phyloP scores from a whole-genome alignment of 2,329 filamentous ascomycete species.

The Aquanectria penicillioides region DNA sequence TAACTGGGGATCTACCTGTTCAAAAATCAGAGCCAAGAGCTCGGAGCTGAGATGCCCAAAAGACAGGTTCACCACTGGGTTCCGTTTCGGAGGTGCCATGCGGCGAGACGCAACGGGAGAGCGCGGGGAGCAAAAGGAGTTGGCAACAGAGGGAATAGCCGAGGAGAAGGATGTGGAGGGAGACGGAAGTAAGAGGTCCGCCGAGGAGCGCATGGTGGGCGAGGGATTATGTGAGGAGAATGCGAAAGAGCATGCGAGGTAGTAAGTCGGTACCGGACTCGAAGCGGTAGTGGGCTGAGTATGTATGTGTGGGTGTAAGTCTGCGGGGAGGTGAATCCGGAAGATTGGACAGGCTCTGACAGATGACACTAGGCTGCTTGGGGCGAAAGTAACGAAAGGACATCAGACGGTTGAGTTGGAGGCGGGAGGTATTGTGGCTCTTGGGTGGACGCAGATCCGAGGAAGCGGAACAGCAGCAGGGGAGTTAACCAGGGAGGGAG shows the following conservation, averaged over 20 bases:
- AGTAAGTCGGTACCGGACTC: not conserved
- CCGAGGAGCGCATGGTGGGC: constrained; percentile 36
- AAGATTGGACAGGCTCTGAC: constrained; percentile 24
- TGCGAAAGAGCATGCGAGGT: constrained; percentile 10
- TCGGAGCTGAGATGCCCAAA: constrained; percentile 53
- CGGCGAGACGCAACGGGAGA: constrained; percentile 24
- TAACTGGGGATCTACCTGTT: constrained; percentile 48
- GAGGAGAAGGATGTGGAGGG: constrained; percentile 33
- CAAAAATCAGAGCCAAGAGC: constrained; percentile 53
- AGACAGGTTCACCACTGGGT: constrained; percentile 20
- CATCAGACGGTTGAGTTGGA: constrained; percentile 33
- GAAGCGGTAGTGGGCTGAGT: constrained; percentile 13
- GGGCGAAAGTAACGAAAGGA: constrained; percentile 44
- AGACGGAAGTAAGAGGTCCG: constrained; percentile 32
- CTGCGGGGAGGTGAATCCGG: constrained; percentile 3
- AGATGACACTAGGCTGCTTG: constrained; percentile 42
- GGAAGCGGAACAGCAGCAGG: constrained; percentile 22
- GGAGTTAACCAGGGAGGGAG: constrained; percentile 21
- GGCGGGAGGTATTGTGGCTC: constrained; percentile 31
- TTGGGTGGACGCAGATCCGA: constrained; percentile 25
- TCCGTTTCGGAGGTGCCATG: constrained; percentile 32
- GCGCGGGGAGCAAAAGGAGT: constrained; percentile 18
- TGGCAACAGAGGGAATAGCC: constrained; percentile 22
- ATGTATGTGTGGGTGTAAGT: constrained; percentile 25
- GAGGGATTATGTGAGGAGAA: constrained; percentile 1